Evolutionary conservation across 495 filamentous ascomycete species (phyloP).

Genomic region (Melanomma pulvis-pyrius): DNA sequence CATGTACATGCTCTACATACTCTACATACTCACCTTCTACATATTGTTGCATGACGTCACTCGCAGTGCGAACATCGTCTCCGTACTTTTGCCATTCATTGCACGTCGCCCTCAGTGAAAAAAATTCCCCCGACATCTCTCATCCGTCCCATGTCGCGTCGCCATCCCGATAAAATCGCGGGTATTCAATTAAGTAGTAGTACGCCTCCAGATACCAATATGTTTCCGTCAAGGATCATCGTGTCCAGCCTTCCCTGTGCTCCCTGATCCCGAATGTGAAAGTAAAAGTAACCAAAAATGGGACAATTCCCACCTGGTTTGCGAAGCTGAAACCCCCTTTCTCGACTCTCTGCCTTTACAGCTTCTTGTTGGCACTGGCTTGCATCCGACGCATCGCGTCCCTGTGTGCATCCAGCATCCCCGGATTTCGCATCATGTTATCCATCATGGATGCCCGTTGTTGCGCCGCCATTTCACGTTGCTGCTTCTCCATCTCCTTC

Average conservation of each 20-base stretch:
- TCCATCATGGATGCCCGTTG: slow-evolving; percentile 61
- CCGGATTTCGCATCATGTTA: slow-evolving; percentile 73
- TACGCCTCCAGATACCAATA: not conserved
- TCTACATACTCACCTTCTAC: not conserved
- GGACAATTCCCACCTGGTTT: too few relatives aligned
- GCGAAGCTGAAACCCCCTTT: not conserved
- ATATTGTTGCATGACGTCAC: not conserved
- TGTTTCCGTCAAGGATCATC: not conserved
- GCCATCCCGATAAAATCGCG: too few relatives aligned
- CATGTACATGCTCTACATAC: too few relatives aligned
- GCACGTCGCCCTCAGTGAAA: not conserved
- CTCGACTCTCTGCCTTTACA: not conserved
- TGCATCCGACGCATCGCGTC: slow-evolving; percentile 86
- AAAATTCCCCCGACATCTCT: not conserved
- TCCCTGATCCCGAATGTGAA: not conserved
- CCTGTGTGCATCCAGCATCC: slow-evolving; percentile 75
- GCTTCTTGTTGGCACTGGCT: slow-evolving; percentile 61
- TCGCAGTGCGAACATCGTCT: not conserved
- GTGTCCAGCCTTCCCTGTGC: not conserved
- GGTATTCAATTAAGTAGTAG: not conserved
- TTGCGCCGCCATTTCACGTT: slow-evolving; percentile 45
- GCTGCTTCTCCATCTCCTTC: slow-evolving; percentile 50
- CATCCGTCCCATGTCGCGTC: too few relatives aligned
- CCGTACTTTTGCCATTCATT: slow-evolving; percentile 1
- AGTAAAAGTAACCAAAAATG: not conserved